These are phyloP conservation scores for Fusarium newnesense DNA, from an alignment of 2,329 filamentous ascomycete species.

Conservation along the genomic window DNA sequence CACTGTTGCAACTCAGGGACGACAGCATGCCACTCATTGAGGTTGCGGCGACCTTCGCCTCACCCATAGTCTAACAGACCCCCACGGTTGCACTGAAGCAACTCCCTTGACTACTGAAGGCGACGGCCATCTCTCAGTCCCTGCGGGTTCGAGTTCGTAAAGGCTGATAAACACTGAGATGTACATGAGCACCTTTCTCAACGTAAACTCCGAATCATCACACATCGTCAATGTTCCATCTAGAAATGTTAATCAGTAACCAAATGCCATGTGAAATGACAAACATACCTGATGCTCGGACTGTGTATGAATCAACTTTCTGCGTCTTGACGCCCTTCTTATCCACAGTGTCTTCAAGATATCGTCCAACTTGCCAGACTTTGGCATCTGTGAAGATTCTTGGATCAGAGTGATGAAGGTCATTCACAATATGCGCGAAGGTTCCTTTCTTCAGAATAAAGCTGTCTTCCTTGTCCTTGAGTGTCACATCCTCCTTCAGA, in stretches of 20 bases:
- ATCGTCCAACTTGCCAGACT: constrained; percentile 51
- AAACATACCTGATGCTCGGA: constrained; percentile 49
- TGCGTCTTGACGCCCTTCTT: constrained; percentile 39
- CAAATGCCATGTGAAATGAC: rapidly evolving
- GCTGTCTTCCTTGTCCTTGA: constrained; percentile 43
- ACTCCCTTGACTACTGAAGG: constrained; percentile 41
- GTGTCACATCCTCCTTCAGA: constrained; percentile 47
- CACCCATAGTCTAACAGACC: constrained; percentile 48
- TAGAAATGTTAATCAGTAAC: constrained; percentile 34
- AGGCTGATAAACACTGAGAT: constrained; percentile 49
- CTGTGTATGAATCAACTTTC: constrained; percentile 39
- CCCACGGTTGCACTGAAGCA: constrained; percentile 43
- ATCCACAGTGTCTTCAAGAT: constrained; percentile 44
- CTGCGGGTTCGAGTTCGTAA: constrained; percentile 50
- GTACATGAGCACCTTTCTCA: constrained; percentile 50
- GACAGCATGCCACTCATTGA: not conserved
- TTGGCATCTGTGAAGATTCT: constrained; percentile 46
- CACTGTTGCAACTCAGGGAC: not conserved
- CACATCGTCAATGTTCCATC: constrained; percentile 48
- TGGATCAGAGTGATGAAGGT: constrained; percentile 51
- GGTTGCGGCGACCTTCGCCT: constrained; percentile 37
- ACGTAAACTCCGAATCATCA: constrained; percentile 47
- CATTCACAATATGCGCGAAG: constrained; percentile 48
- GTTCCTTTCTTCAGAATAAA: constrained; percentile 50
- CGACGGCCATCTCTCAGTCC: constrained; percentile 42